phyloP scores from a whole-genome alignment of 2,329 filamentous ascomycete species.

The Fusarium algeriense region DNA sequence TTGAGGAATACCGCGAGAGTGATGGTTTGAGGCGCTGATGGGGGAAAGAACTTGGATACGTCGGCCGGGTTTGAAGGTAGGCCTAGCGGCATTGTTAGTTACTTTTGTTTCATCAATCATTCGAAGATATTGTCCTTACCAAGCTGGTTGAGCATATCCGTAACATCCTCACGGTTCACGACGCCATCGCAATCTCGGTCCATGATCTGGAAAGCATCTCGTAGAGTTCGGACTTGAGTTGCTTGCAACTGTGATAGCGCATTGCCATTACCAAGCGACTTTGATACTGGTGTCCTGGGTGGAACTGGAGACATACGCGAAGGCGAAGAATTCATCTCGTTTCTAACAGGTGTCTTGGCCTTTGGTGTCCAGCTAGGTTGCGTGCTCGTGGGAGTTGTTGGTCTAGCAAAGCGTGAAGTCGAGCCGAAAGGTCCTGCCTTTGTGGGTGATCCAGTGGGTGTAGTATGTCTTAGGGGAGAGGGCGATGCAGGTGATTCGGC shows the following conservation, averaged over 20 bases:
- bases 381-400: slow-evolving; percentile 54
- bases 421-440: slow-evolving; percentile 53
- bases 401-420: slow-evolving; percentile 54
- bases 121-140: slow-evolving; percentile 60
- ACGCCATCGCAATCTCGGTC: slow-evolving; percentile 89
- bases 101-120: background rate
- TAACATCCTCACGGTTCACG: slow-evolving; percentile 85
- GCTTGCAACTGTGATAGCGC: slow-evolving; percentile 81
- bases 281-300: slow-evolving; percentile 49
- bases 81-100: slow-evolving; percentile 61
- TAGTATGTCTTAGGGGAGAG: slow-evolving; percentile 72
- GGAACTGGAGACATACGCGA: slow-evolving; percentile 52
- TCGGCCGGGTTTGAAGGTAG: slow-evolving; percentile 78
- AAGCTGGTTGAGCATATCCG: slow-evolving; percentile 87
- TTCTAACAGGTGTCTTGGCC: slow-evolving; percentile 43
- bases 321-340: slow-evolving; percentile 41
- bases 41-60: slow-evolving; percentile 85
- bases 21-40: slow-evolving; percentile 77
- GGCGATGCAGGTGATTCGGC: slow-evolving; percentile 74
- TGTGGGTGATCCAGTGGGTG: slow-evolving; percentile 72
- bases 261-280: slow-evolving; percentile 60
- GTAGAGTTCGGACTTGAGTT: slow-evolving; percentile 85
- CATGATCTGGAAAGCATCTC: slow-evolving; percentile 93
- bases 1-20: slow-evolving; percentile 89
- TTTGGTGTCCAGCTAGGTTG: slow-evolving; percentile 55